These are phyloP conservation scores for Diutina neorugosa DNA, from an alignment of 1,139 yeast species.

Conservation along the genomic window DNA sequence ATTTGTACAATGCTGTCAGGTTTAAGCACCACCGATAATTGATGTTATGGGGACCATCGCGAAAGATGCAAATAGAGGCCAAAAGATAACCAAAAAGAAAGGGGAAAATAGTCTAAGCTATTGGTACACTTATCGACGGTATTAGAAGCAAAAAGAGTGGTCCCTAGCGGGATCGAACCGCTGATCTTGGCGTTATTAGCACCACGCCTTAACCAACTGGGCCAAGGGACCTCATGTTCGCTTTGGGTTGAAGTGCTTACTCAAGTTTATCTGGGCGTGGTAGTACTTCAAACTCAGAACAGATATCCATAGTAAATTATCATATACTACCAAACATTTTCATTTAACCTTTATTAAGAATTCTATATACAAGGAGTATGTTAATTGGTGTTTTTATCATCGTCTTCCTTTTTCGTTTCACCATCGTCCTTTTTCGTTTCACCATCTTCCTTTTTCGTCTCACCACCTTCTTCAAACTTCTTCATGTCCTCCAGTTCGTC, in stretches of 20 bases:
- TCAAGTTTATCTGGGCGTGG: too few species aligned
- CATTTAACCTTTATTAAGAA: neutral
- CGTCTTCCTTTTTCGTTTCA: neutral
- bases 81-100: too few species aligned
- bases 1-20: too few species aligned
- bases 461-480: neutral
- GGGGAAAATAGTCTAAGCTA: too few species aligned
- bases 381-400: neutral
- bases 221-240: constrained; percentile 53
- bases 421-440: neutral
- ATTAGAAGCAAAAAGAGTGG: constrained; percentile 20
- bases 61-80: too few species aligned
- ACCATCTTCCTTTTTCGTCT: neutral
- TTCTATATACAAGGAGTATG: neutral
- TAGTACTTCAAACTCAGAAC: too few species aligned
- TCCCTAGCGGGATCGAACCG: constrained; percentile 85
- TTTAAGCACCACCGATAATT: too few species aligned
- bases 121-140: neutral
- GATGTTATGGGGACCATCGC: too few species aligned
- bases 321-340: too few species aligned
- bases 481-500: constrained; percentile 17
- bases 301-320: too few species aligned
- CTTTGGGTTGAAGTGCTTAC: too few species aligned
- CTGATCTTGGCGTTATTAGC: constrained; percentile 80
- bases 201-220: constrained; percentile 88